Base-by-base conservation (phyloP, 495 filamentous ascomycete genomes). In the Cercophora sp. region DNA sequence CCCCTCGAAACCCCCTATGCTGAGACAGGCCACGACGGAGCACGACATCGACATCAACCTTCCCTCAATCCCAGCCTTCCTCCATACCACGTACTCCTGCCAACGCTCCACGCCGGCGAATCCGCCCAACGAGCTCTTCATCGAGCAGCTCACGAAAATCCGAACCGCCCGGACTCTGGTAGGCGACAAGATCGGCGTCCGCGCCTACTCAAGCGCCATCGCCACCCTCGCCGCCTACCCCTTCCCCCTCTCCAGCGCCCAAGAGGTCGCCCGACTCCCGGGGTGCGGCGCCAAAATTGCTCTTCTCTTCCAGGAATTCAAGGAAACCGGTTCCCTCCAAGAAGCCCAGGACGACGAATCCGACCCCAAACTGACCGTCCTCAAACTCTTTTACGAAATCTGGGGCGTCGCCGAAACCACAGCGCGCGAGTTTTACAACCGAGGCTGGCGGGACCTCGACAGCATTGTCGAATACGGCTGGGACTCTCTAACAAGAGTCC, bases 331-430 rank as follows among this genome's bases (percentile, higher is more conserved):
- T 2, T 70, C 63, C 19, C 64, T 96, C 25, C 51, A 74, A 22
- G 86, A 85, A 2, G 86, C 85, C 13, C 66, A 76, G 4, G 77
- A 85, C 0, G 72, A 88, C 15, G 80, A 89, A 49, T 67, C 72
- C 0, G 84, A 91, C 59, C 76, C 82, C 8, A 72, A 73, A 11
- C 76, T 95, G 47, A 70, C 72, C 6, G 76, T 82, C 1, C 68
- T 96, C 11, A 72, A 79, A 35, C 61, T 75, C 0, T 95, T 98
- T 69, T 83, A 86, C 60, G 71, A 83, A 1, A 93, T 97, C 55
- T 94, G 88, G 85, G 93, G 91, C 25, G 88, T 97, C 0, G 92
- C 85, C n/a, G 82, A 87, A 3, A 85, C 79, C 11, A 93, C 86
- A 0, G 91, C 94, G 1, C 74, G 83, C 10, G 83, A 92, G 8